Percentiles rank a stretch among this genome's conserved stretches.
These are phyloP conservation scores for Phialophora verrucosa DNA, from an alignment of 2,329 filamentous ascomycete genomes.

Conservation along the genomic window DNA sequence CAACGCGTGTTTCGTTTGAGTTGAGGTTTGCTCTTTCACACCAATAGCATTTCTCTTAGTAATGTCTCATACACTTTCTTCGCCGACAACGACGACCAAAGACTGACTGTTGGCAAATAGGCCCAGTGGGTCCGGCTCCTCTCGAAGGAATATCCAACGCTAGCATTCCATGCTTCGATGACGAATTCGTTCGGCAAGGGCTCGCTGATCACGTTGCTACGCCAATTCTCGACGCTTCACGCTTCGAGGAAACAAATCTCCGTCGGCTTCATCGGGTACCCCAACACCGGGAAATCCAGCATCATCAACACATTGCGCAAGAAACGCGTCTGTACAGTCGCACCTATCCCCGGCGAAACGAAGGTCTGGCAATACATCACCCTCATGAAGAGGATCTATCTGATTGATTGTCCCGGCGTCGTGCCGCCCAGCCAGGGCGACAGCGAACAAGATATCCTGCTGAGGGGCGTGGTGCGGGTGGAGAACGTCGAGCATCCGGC, in stretches of 20 bases:
- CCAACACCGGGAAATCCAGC: conserved; percentile 93
- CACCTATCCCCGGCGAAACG: conserved; percentile 93
- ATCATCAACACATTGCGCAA: conserved; percentile 96
- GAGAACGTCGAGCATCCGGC: conserved; percentile 97
- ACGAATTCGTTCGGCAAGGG: conserved; percentile 98
- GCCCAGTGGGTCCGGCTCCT: conserved; percentile 89
- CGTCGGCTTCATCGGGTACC: conserved; percentile 86
- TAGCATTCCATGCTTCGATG: conserved; percentile 92
- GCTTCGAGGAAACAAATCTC: conserved; percentile 92
- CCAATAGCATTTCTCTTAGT: conserved; percentile 93
- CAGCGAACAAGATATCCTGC: conserved; percentile 82
- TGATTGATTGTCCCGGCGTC: conserved; percentile 96
- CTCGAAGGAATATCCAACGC: conserved; percentile 88
- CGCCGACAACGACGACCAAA: neutral
- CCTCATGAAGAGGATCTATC: conserved; percentile 89
- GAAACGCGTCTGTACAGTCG: conserved; percentile 92
- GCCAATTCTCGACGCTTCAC: conserved; percentile 91
- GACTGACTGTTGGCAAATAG: conserved; percentile 60
- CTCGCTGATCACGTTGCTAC: conserved; percentile 85
- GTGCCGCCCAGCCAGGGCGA: conserved; percentile 87
- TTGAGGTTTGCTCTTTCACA: conserved; percentile 81
- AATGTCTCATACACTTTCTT: conserved; percentile 82
- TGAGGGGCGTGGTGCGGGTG: conserved; percentile 88
- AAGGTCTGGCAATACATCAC: conserved; percentile 99
- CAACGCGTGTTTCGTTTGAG: conserved; percentile 88